A percentile compares a stretch with the other conserved stretches of the same genome.
Conservation (phyloP, 306 rosid genomes). For the Hippophae gyantsensis region DNA sequence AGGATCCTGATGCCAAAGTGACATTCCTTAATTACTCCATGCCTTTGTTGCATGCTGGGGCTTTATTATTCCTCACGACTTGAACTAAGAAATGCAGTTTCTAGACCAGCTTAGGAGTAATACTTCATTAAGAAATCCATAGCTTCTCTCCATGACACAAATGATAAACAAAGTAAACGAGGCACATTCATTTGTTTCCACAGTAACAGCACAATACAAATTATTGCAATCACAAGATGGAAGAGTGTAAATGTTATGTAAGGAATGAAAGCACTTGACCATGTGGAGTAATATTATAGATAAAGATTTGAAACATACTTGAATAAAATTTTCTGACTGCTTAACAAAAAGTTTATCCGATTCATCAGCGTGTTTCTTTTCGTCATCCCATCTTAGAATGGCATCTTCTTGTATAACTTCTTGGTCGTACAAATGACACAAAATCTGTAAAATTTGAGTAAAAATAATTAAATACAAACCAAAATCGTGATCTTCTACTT, state of each 20-base stretch:
- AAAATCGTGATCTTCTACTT: not conserved
- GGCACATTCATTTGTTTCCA: not conserved
- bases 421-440: conserved; percentile 53
- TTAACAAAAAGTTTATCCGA: conserved; percentile 63
- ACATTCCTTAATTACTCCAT: too few relatives aligned
- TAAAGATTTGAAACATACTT: conserved; percentile 32
- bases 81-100: too few relatives aligned
- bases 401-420: conserved; percentile 82
- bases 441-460: conserved; percentile 36
- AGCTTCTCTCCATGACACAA: not conserved
- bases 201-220: not conserved
- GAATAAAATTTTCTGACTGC: conserved; percentile 60
- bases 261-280: not conserved
- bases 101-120: too few relatives aligned
- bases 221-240: not conserved
- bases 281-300: not conserved
- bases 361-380: conserved; percentile 75
- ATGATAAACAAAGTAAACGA: not conserved
- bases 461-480: conserved; percentile 3
- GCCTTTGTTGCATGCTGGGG: too few relatives aligned
- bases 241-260: not conserved
- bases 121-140: not conserved
- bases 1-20: too few relatives aligned
- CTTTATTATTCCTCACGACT: too few relatives aligned
- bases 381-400: conserved; percentile 83